phyloP scores from a whole-genome alignment of 2,329 filamentous ascomycete species.

The Didymella pinodella region DNA sequence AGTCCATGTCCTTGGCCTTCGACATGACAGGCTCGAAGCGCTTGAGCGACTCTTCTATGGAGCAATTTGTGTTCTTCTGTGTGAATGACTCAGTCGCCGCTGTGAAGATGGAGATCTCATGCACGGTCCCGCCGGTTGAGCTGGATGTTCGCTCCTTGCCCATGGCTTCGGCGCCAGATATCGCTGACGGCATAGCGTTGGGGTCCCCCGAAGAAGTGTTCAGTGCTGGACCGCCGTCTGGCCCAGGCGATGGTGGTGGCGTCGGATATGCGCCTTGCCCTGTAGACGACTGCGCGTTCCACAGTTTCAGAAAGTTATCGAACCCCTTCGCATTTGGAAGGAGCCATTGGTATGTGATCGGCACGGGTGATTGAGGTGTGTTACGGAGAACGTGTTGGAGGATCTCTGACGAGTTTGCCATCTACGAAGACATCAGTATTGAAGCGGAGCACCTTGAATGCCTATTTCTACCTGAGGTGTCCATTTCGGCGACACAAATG shows the following conservation, averaged over 20 bases:
- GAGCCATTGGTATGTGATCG: constrained; percentile 80
- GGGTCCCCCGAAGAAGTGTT: constrained; percentile 55
- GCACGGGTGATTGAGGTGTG: constrained; percentile 61
- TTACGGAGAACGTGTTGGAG: constrained; percentile 71
- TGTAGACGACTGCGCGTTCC: constrained; percentile 53
- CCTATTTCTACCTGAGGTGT: constrained; percentile 71
- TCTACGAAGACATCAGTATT: constrained; percentile 60
- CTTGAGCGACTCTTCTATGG: constrained; percentile 74
- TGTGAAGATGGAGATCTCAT: constrained; percentile 79
- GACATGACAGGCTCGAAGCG: constrained; percentile 75
- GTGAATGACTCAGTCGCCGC: constrained; percentile 84
- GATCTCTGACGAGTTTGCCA: constrained; percentile 80
- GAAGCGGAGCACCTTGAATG: constrained; percentile 36
- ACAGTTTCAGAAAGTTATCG: constrained; percentile 66
- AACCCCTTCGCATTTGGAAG: constrained; percentile 79
- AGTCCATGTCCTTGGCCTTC: constrained; percentile 68
- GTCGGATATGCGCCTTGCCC: constrained; percentile 59
- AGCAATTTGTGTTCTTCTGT: constrained; percentile 82
- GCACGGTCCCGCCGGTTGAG: constrained; percentile 28
- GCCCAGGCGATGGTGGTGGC: constrained; percentile 49
- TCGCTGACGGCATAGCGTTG: constrained; percentile 52
- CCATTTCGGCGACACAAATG: constrained; percentile 85
- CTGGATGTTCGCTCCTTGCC: constrained; percentile 19
- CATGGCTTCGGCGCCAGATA: constrained; percentile 48
- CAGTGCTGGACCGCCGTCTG: constrained; percentile 50